Base-by-base conservation (phyloP, 2,329 filamentous ascomycete species). In the Penicillium sp. region DNA sequence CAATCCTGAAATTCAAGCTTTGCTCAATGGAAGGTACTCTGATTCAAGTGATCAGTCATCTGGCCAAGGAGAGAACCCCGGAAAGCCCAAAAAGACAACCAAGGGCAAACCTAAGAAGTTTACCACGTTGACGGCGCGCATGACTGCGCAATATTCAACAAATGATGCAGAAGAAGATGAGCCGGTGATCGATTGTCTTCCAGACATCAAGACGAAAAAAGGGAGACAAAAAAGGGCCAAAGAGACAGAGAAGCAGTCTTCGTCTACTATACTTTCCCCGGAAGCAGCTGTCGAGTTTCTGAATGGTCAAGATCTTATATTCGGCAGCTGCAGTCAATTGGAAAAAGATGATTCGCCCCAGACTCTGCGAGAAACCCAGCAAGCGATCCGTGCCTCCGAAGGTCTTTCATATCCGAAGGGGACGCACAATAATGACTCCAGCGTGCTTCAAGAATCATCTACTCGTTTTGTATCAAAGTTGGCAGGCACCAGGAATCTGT, bases 261-360 rank as follows among this genome's bases (percentile, higher is more conserved):
- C 18, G 70, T 91, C 18, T 71, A 76, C 84, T 5, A 74, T 95
- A 2, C 76, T 90, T 11, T 90, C 89, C 1, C 90, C 90, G 0
- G 78, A 77, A 46, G 82, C 87, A 24, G 91, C 90, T 1, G 73
- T 87, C 42, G 82, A 82, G 50, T 82, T 88, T 62, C 82, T 89
- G 14, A 79, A 83, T 3, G 78, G 82, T 1, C 91, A 94, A 69
- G 85, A 92, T 57, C 89, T 92, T 67, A 75, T 95, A 0, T 96
- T 96, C 73, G 91, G 90, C 1, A 94, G 90, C 0, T 92, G 89
- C 1, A 95, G 91, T 70, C 91, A 96, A 70, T 76, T 96, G 24
- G 88, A 87, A 14, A 77, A 82, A 53, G 89, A 91, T 55, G 85
- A 91, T 35, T 89, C 88, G 0, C 88, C 89, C 0, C 82, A 82